Conservation (phyloP, 2,329 filamentous ascomycete species). For the Plectosphaerella plurivora region DNA sequence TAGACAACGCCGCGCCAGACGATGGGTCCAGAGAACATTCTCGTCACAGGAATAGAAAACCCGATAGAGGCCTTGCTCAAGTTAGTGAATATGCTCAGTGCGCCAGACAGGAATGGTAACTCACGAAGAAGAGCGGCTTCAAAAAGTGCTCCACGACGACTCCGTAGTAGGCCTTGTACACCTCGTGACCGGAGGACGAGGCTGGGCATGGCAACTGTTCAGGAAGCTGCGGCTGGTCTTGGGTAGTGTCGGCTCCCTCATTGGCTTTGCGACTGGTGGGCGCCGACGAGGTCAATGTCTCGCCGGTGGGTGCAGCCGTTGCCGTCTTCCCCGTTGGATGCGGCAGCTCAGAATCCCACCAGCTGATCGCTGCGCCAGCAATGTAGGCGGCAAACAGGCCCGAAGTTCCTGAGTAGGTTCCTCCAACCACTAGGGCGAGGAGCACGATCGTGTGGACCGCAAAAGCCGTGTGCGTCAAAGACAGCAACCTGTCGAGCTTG, state of each 20-base stretch:
- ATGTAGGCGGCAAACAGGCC: conserved; percentile 60
- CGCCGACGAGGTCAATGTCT: background rate
- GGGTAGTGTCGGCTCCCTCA: background rate
- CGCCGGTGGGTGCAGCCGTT: too few relatives aligned
- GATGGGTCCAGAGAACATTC: conserved; percentile 59
- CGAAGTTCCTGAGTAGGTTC: conserved; percentile 59
- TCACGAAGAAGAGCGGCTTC: conserved; percentile 69
- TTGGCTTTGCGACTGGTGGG: background rate
- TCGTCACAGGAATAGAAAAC: conserved; percentile 70
- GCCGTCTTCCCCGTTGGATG: conserved; percentile 9
- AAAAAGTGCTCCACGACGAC: conserved; percentile 45
- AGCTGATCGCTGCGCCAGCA: conserved; percentile 53
- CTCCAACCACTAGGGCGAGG: conserved; percentile 40
- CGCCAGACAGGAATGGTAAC: conserved; percentile 14
- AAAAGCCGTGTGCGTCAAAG: conserved; percentile 30
- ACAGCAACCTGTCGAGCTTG: conserved; percentile 18
- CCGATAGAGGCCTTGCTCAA: conserved; percentile 54
- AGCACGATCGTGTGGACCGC: conserved; percentile 44
- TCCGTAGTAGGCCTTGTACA: conserved; percentile 36
- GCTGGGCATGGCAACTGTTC: background rate
- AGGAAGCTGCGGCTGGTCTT: background rate
- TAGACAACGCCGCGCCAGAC: conserved; percentile 74
- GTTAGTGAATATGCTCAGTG: conserved; percentile 1
- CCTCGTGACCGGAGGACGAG: conserved; percentile 7
- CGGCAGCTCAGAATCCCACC: conserved; percentile 46